Evolutionary conservation across 208 protist species (phyloP), one percentile per base, ranked within the genome.

Genomic region (Histomonas meleagridis): DNA sequence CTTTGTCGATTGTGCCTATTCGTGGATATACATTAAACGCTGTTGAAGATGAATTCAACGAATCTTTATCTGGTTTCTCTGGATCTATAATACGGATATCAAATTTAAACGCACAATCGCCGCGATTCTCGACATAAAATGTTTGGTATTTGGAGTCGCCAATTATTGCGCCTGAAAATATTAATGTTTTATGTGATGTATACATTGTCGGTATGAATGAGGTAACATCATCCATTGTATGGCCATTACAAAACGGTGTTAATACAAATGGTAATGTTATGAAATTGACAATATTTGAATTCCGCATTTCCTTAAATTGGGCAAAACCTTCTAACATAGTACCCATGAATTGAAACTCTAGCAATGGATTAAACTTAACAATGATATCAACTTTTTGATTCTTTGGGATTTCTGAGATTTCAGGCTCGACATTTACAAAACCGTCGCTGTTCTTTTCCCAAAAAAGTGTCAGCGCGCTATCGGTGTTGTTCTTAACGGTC

Each of bases 181-280:
- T 43, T 23, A 81, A 1, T 32, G 70, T 81, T 51, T 81, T 81
- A 23, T 81, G 70, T 48, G 40, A 51, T 81, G 70, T 81, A 43
- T 32, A 81, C 70, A 81, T 81, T 51, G 70, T 81, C 51, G 70
- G 70, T n/a, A 81, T 81, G 43, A 81, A 81, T 81, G 70, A 81
- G 0, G 70, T 81, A 43, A 81, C 70, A 81, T 81, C 70, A 51
- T 81, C 70, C 70, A 81, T 81, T 51, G 70, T 81, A 51, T 81
- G 70, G 43, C 70, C 70, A 81, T 81, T 35, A 43, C 9, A 7
- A 51, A 81, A 81, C n/a, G 70, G 70, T 21, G 35, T 32, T 4
- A 81, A n/a, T 1, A 81, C 16, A 23, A 81, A 81, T n/a, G 70
- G 70, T 46, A 81, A 46, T 7, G 70, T 81, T 51, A 43, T 35